Base-by-base conservation (phyloP, 2,329 filamentous ascomycete species). In the Apiospora saccharicola region DNA sequence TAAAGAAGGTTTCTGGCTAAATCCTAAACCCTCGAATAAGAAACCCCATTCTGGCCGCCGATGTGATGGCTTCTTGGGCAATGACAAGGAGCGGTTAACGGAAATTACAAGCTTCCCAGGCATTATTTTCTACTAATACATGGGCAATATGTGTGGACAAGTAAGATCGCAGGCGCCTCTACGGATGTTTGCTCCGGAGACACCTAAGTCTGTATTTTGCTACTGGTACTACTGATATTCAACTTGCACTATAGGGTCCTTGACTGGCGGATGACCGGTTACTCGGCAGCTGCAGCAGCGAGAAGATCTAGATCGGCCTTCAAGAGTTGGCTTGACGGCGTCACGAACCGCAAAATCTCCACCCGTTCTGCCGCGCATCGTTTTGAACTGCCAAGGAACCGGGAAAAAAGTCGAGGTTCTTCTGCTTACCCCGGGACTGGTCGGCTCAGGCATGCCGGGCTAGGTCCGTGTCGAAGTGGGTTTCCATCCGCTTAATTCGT, bases 401-500 rank as follows among this genome's bases (percentile, higher is more conserved):
- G 57, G 57, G 26, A 30, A n/a, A 41, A 41, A 64, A n/a, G 57
- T 64, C 19, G 34, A 64, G 12, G 13, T 64, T 41, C 6, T 24
- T 14, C 30, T 64, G 57, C 57, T 64, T 41, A n/a, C 19, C 34
- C 57, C 57, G 57, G 34, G 22, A 24, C 34, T 64, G 41, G 19
- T 64, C 57, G 57, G 57, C 57, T 64, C 19, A 24, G 19, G 34
- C 34, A 64, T 64, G 57, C 57, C 57, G 57, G 57, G 57, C 34
- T 24, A 64, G 30, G 57, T 41, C 57, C 57, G 57, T 64, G 57
- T 24, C 34, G 34, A 64, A 14, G 57, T 64, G 57, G 57, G 19
- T 64, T 41, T n/a, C 2, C 57, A 64, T 64, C 57, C 57, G 57
- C 57, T 64, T 64, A 64, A 41, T 64, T 64, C 57, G 57, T 64